Conservation (phyloP, 106 monocot species). For the Iris macrosiphon region DNA sequence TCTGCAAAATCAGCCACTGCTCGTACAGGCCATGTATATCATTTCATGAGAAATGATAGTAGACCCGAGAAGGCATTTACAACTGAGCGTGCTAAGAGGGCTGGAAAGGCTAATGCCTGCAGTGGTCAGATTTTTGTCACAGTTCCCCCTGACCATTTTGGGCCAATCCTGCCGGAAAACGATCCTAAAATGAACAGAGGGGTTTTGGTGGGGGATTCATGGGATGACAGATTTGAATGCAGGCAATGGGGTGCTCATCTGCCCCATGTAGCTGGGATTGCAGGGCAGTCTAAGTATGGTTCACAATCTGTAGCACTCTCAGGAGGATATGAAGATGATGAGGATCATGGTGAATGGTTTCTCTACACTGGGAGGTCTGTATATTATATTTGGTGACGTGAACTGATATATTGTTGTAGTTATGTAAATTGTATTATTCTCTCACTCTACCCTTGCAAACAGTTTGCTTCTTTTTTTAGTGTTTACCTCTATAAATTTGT, state of each 20-base stretch:
- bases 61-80: conserved; percentile 89
- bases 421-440: no score
- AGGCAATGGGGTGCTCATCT: conserved; percentile 96
- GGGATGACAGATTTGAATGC: conserved; percentile 91
- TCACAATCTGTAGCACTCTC: conserved; percentile 94
- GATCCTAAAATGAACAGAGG: conserved; percentile 80
- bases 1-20: conserved; percentile 3
- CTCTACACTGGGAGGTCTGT: conserved; percentile 98
- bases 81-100: conserved; percentile 78
- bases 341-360: conserved; percentile 99
- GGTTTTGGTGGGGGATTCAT: conserved; percentile 73
- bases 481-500: no score
- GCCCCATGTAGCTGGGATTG: conserved; percentile 98
- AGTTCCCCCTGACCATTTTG: conserved; percentile 84
- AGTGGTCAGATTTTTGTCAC: conserved; percentile 96
- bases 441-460: no score
- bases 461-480: no score
- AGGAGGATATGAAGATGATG: conserved; percentile 96
- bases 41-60: conserved; percentile 64
- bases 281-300: conserved; percentile 85
- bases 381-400: no score
- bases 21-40: conserved; percentile 29
- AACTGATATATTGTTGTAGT: no score
- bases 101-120: conserved; percentile 92
- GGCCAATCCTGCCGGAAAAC: conserved; percentile 86